These are phyloP conservation scores for Cenchrus fungigraminus DNA, from an alignment of 176 grass and related monocot species.

Conservation along the genomic window DNA sequence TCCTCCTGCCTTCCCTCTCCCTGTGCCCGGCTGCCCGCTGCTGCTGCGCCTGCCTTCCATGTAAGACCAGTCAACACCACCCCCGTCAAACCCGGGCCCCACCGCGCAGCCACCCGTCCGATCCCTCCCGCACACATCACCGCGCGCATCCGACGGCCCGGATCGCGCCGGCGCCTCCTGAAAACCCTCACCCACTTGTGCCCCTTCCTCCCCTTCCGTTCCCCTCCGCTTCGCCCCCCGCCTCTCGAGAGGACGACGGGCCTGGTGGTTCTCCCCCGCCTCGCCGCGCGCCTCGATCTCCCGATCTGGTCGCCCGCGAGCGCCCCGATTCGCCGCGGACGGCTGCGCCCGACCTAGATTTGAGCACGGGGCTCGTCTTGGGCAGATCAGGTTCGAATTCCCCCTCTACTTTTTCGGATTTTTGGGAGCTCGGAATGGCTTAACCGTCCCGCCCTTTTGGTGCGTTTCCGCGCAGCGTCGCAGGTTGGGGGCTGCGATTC, in stretches of 20 bases:
- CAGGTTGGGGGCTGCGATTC: background rate
- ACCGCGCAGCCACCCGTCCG: background rate
- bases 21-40: background rate
- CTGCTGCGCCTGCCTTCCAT: background rate
- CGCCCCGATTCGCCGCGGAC: conserved; percentile 31
- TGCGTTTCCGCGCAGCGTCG: conserved; percentile 12
- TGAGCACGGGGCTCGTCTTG: accelerated
- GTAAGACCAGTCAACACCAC: conserved; percentile 49
- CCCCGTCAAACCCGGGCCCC: conserved; percentile 45
- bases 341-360: conserved; percentile 4
- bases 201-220: background rate
- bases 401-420: background rate
- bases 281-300: conserved; percentile 46
- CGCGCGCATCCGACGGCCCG: background rate
- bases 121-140: conserved; percentile 10
- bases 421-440: conserved; percentile 22
- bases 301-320: conserved; percentile 47
- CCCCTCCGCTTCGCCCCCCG: too few species aligned
- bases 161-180: conserved; percentile 8
- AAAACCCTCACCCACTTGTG: conserved; percentile 59
- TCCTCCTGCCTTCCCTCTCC: background rate
- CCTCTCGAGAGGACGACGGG: conserved; percentile 9
- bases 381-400: conserved; percentile 39
- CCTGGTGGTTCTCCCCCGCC: conserved; percentile 27
- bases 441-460: conserved; percentile 22